A percentile compares a stretch with the other conserved stretches of the same genome.
These are phyloP conservation scores for Crassisporium funariophilum DNA, from an alignment of 768 basidiomycete species.

Conservation along the genomic window DNA sequence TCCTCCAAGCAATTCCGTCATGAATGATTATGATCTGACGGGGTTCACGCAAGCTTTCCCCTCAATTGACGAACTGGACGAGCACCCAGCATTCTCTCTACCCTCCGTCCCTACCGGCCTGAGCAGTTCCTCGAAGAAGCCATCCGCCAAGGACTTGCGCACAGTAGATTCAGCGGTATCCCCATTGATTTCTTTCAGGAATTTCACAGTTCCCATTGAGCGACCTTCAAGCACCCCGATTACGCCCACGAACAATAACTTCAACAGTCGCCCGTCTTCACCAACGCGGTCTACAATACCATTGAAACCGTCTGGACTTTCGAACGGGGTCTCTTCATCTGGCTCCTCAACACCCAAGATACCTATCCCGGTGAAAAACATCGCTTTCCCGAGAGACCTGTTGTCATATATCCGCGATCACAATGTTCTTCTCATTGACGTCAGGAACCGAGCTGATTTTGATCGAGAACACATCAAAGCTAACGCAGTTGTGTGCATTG, in stretches of 20 bases:
- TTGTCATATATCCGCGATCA: slow-evolving; percentile 56
- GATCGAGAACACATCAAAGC: slow-evolving; percentile 71
- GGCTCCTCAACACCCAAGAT: slow-evolving; percentile 37
- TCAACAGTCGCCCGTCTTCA: slow-evolving; percentile 66
- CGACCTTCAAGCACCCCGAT: slow-evolving; percentile 75
- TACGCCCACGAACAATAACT: slow-evolving; percentile 55
- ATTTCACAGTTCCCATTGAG: slow-evolving; percentile 45
- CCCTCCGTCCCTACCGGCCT: slow-evolving; percentile 51
- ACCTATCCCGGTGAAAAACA: slow-evolving; percentile 58
- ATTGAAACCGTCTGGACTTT: slow-evolving; percentile 36
- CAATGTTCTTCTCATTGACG: slow-evolving; percentile 78
- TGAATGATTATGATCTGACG: slow-evolving; percentile 39
- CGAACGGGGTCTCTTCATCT: slow-evolving; percentile 31
- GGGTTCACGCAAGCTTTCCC: slow-evolving; percentile 73
- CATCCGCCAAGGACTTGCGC: slow-evolving; percentile 20
- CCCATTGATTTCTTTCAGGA: slow-evolving; percentile 33
- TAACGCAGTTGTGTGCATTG: slow-evolving; percentile 77
- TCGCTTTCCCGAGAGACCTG: slow-evolving; percentile 61
- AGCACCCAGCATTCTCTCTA: slow-evolving; percentile 48
- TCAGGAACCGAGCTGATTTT: slow-evolving; percentile 78
- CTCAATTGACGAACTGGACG: slow-evolving; percentile 75
- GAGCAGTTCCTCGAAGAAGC: slow-evolving; percentile 28
- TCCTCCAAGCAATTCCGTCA: slow-evolving; percentile 39
- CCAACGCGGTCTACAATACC: slow-evolving; percentile 39
- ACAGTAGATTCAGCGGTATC: slow-evolving; percentile 31